Evolutionary conservation across 2,329 filamentous ascomycete species (phyloP).

Genomic region (Metarhizium robertsii): DNA sequence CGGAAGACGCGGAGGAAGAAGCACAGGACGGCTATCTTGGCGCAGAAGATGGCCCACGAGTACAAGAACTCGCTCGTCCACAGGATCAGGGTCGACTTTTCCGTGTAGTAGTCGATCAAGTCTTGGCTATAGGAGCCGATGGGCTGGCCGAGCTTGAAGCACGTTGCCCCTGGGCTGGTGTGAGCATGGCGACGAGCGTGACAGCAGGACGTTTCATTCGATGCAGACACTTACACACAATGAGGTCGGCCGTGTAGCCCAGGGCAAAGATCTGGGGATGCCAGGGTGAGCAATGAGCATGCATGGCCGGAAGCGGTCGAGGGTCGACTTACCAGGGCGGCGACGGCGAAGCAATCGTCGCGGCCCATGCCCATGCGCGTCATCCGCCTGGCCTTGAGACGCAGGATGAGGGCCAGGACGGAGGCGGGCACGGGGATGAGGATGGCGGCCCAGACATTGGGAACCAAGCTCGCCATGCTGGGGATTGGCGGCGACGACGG

Average conservation of each 20-base stretch:
- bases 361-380: constrained; percentile 12
- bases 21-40: constrained; percentile 19
- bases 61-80: constrained; percentile 19
- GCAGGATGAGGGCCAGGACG: constrained; percentile 9
- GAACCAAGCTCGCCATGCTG: constrained; percentile 11
- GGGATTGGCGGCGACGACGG: not conserved
- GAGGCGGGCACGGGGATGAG: constrained; percentile 12
- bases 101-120: not conserved
- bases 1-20: constrained; percentile 22
- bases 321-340: not conserved
- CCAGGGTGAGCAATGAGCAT: not conserved
- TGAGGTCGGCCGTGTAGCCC: not conserved
- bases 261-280: not conserved
- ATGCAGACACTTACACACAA: not conserved
- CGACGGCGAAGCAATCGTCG: constrained; percentile 12
- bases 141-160: not conserved
- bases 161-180: not conserved
- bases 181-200: too few species aligned
- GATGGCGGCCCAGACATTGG: constrained; percentile 13
- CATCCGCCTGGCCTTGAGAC: constrained; percentile 13
- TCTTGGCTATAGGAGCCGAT: not conserved
- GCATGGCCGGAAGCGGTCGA: not conserved
- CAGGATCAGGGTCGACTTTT: constrained; percentile 13
- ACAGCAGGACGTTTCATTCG: too few species aligned
- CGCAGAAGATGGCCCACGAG: constrained; percentile 17